Conservation (phyloP, 371 early-diverging fungal genomes). For the Apophysomyces sp. region DNA sequence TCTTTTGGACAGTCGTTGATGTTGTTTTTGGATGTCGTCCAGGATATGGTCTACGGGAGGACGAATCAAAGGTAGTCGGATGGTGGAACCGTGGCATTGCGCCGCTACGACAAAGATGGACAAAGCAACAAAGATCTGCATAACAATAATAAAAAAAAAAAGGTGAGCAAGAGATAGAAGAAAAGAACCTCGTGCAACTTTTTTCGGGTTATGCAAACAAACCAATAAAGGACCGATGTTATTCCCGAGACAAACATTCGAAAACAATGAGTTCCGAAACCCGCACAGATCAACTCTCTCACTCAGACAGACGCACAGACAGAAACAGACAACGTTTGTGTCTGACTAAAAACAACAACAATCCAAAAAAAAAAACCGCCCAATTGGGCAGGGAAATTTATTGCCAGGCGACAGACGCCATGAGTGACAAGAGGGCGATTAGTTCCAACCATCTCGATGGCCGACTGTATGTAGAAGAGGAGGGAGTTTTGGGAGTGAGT, state of each 20-base stretch:
- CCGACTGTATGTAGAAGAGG: too few species aligned
- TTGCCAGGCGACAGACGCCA: too few species aligned
- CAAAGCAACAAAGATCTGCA: conserved; percentile 1
- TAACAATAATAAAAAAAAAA: neutral
- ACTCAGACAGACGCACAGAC: neutral
- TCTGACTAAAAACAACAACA: too few species aligned
- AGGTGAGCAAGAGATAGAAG: neutral
- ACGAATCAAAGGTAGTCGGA: neutral
- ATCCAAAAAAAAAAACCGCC: too few species aligned
- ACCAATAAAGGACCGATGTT: neutral
- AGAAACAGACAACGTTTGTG: too few species aligned
- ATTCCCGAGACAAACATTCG: neutral
- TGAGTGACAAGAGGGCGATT: too few species aligned
- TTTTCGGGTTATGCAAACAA: conserved; percentile 1
- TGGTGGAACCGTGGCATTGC: neutral
- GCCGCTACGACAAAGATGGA: neutral
- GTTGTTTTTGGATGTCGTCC: neutral
- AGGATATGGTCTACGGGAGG: neutral
- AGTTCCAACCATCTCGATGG: too few species aligned
- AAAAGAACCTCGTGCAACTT: neutral
- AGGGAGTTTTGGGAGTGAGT: too few species aligned
- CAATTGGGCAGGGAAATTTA: too few species aligned
- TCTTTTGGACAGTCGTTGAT: conserved; percentile 7
- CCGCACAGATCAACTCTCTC: neutral
- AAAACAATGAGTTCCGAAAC: neutral